Conservation (phyloP, 2,329 filamentous ascomycete genomes). For the Coniochaeta sp. region DNA sequence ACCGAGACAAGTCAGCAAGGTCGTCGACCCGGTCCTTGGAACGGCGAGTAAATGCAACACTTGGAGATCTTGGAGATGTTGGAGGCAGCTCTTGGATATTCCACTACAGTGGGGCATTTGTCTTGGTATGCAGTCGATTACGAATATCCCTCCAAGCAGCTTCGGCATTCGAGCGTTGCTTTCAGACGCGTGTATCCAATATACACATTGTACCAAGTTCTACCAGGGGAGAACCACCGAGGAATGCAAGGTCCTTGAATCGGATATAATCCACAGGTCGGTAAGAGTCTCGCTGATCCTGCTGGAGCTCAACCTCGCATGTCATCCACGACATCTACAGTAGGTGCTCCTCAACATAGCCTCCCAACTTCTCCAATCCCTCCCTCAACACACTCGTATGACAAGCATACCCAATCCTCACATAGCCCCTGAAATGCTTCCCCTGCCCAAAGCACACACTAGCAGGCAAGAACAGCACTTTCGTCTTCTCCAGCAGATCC, state of each 20-base stretch:
- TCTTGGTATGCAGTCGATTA: background rate
- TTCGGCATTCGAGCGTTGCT: too few relatives aligned
- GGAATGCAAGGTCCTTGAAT: too few relatives aligned
- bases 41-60: too few relatives aligned
- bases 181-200: too few relatives aligned
- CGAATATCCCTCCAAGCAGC: too few relatives aligned
- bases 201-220: too few relatives aligned
- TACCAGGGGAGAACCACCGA: too few relatives aligned
- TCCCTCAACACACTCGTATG: slow-evolving; percentile 61
- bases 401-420: slow-evolving; percentile 70
- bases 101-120: background rate
- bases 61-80: background rate
- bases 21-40: background rate
- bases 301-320: background rate
- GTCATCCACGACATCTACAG: background rate
- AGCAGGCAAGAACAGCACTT: slow-evolving; percentile 69
- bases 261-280: too few relatives aligned
- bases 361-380: slow-evolving; percentile 45
- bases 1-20: too few relatives aligned
- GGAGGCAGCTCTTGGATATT: background rate
- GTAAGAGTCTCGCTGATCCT: background rate
- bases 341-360: slow-evolving; percentile 29
- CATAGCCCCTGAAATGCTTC: slow-evolving; percentile 63
- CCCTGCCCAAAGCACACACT: slow-evolving; percentile 62
- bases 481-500: slow-evolving; percentile 58